Conservation (phyloP, 2,329 filamentous ascomycete genomes). For the Penicillium polonicum region DNA sequence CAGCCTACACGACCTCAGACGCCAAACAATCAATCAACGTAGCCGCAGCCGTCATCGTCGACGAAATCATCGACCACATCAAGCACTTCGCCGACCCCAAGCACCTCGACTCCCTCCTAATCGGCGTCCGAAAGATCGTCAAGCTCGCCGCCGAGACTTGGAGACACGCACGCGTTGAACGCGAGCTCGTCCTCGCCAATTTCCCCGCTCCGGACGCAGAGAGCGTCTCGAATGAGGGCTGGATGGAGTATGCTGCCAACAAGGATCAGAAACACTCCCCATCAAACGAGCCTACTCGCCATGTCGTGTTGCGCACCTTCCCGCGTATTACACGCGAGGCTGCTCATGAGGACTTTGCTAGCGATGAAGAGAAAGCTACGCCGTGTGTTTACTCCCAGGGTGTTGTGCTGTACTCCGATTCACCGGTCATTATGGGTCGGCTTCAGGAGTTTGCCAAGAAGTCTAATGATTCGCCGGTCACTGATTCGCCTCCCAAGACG, state of each 20-base stretch:
- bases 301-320: constrained; percentile 52
- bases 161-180: constrained; percentile 57
- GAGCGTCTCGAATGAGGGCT: constrained; percentile 36
- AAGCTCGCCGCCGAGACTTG: constrained; percentile 60
- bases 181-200: constrained; percentile 54
- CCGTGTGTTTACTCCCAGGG: constrained; percentile 51
- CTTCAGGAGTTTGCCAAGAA: constrained; percentile 42
- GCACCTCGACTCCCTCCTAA: constrained; percentile 51
- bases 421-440: constrained; percentile 42
- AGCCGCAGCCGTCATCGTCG: constrained; percentile 55
- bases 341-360: constrained; percentile 49
- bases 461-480: constrained; percentile 16
- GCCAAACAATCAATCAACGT: constrained; percentile 58
- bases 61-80: constrained; percentile 57
- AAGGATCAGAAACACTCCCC: constrained; percentile 18
- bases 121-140: constrained; percentile 54
- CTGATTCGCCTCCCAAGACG: constrained; percentile 16
- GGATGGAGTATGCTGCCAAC: constrained; percentile 36
- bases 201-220: constrained; percentile 47
- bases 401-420: constrained; percentile 52
- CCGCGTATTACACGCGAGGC: constrained; percentile 54
- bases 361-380: constrained; percentile 46
- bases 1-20: constrained; percentile 56
- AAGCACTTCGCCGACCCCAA: constrained; percentile 54
- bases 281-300: constrained; percentile 33